Evolutionary conservation across 2,329 filamentous ascomycete species (phyloP).

Genomic region (Pestalotiopsis sp.): DNA sequence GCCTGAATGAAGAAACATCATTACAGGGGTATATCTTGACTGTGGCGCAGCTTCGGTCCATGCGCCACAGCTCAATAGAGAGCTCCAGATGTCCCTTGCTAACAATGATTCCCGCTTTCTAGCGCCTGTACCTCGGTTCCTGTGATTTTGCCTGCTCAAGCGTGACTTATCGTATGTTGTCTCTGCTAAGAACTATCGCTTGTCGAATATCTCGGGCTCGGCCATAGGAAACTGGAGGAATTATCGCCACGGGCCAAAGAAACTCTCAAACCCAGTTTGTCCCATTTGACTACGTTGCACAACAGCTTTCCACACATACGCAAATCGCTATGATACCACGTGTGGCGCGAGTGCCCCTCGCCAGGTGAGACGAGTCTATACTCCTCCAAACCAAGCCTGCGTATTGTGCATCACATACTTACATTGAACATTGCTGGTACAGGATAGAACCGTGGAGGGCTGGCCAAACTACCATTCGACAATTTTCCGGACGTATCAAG

Average conservation of each 20-base stretch:
- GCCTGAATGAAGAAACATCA: too few relatives aligned
- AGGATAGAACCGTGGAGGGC: background rate
- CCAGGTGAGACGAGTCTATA: background rate
- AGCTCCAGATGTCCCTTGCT: background rate
- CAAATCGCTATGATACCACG: background rate
- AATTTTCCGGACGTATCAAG: background rate
- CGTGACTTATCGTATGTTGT: background rate
- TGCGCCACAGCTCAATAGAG: background rate
- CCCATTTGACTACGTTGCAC: background rate
- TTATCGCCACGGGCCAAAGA: too few relatives aligned
- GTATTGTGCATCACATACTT: background rate
- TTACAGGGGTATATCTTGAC: too few relatives aligned
- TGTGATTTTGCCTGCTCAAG: background rate
- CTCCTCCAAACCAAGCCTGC: background rate
- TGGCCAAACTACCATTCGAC: background rate
- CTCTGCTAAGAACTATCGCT: background rate
- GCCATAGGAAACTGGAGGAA: background rate
- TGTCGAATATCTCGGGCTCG: background rate
- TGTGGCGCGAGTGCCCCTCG: constrained; percentile 1
- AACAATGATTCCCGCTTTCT: background rate
- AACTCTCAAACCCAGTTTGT: background rate
- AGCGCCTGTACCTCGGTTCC: background rate
- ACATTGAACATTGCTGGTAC: background rate
- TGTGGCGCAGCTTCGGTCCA: background rate
- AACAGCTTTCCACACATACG: background rate